These are phyloP conservation scores for Hyaloscypha hepaticicola DNA, from an alignment of 495 filamentous ascomycete species.

Conservation along the genomic window DNA sequence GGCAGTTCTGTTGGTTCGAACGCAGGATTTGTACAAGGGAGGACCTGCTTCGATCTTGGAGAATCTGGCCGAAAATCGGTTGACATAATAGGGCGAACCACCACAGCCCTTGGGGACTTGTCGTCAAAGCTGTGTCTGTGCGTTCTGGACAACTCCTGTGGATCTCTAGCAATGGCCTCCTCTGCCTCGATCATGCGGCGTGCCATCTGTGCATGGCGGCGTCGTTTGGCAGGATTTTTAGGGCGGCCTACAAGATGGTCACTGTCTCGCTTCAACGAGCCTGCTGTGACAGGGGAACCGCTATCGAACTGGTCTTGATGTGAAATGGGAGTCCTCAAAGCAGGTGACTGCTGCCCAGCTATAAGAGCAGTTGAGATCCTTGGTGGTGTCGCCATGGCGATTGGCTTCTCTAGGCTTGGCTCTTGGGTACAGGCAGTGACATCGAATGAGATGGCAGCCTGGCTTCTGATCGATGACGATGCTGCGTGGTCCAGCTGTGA, in stretches of 20 bases:
- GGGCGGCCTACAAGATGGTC: not conserved
- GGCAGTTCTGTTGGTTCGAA: not conserved
- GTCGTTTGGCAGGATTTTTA: not conserved
- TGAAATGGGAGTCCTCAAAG: not conserved
- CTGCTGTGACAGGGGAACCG: not conserved
- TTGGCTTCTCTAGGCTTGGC: not conserved
- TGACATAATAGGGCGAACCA: too few species aligned
- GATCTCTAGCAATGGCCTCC: not conserved
- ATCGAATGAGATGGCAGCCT: not conserved
- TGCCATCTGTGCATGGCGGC: not conserved
- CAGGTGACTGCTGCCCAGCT: not conserved
- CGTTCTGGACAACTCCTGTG: constrained; percentile 19
- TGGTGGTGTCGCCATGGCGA: not conserved
- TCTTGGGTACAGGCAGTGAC: not conserved
- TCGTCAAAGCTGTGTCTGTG: constrained; percentile 17
- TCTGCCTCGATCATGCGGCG: not conserved
- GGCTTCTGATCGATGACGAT: not conserved
- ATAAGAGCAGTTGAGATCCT: not conserved
- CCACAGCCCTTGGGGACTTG: not conserved
- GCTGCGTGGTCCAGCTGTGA: not conserved
- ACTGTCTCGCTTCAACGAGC: not conserved
- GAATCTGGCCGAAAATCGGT: not conserved
- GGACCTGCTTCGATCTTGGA: not conserved
- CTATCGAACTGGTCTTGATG: not conserved
- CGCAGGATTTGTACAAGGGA: not conserved